These are phyloP conservation scores for Cryomyces minteri DNA, from an alignment of 495 filamentous ascomycete species.

Conservation along the genomic window DNA sequence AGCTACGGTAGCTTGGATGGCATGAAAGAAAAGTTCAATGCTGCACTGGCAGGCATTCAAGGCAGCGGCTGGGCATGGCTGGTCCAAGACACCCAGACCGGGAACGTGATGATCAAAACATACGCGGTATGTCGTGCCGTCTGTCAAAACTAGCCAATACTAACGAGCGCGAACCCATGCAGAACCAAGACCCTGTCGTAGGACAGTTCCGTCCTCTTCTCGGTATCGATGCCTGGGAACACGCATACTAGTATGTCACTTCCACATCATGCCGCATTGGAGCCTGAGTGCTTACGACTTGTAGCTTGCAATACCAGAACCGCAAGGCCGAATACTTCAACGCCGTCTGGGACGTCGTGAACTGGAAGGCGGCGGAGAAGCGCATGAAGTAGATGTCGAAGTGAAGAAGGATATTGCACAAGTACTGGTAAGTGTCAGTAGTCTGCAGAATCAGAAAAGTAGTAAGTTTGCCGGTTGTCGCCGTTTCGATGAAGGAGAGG, in stretches of 20 bases:
- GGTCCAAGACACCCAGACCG: slow-evolving; percentile 68
- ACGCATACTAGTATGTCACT: slow-evolving; percentile 48
- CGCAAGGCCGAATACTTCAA: slow-evolving; percentile 97
- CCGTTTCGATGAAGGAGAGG: no score
- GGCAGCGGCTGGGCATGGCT: slow-evolving; percentile 93
- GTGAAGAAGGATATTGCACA: not conserved
- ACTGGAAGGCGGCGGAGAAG: slow-evolving; percentile 90
- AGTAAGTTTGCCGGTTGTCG: no score
- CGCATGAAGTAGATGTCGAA: slow-evolving; percentile 37
- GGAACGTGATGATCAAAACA: slow-evolving; percentile 53
- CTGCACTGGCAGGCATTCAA: slow-evolving; percentile 72
- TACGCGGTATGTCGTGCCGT: slow-evolving; percentile 35
- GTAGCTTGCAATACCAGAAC: slow-evolving; percentile 88
- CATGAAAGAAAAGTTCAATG: slow-evolving; percentile 62
- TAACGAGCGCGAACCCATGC: no score
- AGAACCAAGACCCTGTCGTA: slow-evolving; percentile 88
- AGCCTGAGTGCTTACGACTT: slow-evolving; percentile 1
- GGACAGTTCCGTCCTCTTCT: slow-evolving; percentile 72
- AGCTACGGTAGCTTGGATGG: slow-evolving; percentile 56
- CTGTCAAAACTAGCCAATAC: no score
- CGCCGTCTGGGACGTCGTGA: slow-evolving; percentile 93
- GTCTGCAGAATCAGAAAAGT: no score
- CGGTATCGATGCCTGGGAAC: slow-evolving; percentile 97
- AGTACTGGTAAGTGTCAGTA: no score
- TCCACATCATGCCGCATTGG: no score